Base-by-base conservation (phyloP, 257 asterid species). In the Scutellaria barbata region DNA sequence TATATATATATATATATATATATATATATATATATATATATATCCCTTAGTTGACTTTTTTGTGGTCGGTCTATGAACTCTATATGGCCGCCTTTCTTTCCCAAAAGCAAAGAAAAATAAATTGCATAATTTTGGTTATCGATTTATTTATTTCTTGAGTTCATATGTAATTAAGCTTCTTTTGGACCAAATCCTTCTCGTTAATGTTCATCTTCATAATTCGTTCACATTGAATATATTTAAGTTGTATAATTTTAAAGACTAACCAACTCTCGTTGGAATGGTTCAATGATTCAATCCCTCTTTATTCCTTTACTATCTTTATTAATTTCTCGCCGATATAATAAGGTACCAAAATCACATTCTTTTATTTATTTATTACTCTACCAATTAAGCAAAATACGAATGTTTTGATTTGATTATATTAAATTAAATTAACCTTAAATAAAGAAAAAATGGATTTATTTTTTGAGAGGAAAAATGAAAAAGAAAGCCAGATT, bases 1-100 rank as follows among this genome's bases (percentile, higher is more conserved):
- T 20, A 20, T 20, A 20, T 20, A 20, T 20, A 20, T 20, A 20
- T 20, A 20, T 20, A 20, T 20, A 20, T 20, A 20, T 20, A 20
- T 20, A 20, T 20, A 20, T 20, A 20, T 20, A 20, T 20, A 20
- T 20, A 20, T 20, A 20, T 22, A 40, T 60, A 20, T 5, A 62
- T 51, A 62, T 45, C 66, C n/a, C 22, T 12, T 7, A 16, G 63
- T 54, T 69, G 80, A 46, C 76, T 46, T 45, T 9, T 12, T 43
- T 25, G n/a, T 74, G 52, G 53, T 42, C 14, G 47, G 52, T 48
- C 17, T 33, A 50, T 55, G n/a, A 50, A 14, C 30, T 48, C 61
- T 50, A 50, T 4, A 30, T 30, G 35, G 35, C 25, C 35, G 35
- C 35, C 0, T 30, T 30, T 0, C 35, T 30, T 30, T 30, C 3